Evolutionary conservation across 2,329 filamentous ascomycete species (phyloP).

Genomic region (Didymella pinodella): DNA sequence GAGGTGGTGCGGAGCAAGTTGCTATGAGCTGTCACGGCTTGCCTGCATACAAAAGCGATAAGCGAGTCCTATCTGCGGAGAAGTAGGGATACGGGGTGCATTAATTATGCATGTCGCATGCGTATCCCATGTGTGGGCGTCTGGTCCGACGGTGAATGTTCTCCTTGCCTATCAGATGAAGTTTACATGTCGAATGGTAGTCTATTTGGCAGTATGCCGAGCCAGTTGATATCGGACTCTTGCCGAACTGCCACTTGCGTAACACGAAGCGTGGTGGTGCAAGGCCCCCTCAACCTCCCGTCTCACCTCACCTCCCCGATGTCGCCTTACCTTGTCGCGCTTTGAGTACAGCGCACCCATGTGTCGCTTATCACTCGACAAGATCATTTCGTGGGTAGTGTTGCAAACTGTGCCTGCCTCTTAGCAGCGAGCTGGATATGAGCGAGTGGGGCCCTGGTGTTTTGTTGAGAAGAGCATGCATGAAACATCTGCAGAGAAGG

Average conservation of each 20-base stretch:
- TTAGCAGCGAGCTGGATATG: background rate
- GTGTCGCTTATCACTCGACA: background rate
- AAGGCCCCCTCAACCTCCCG: constrained; percentile 8
- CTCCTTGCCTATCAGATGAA: background rate
- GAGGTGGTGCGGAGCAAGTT: background rate
- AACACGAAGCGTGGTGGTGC: constrained; percentile 1
- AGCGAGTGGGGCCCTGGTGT: constrained; percentile 18
- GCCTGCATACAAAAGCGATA: constrained; percentile 3
- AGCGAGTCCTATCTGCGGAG: constrained; percentile 7
- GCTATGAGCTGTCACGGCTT: background rate
- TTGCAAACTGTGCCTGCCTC: constrained; percentile 11
- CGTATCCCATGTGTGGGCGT: background rate
- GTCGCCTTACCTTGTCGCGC: background rate
- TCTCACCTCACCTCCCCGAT: constrained; percentile 10
- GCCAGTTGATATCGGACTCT: background rate
- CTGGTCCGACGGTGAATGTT: constrained; percentile 1
- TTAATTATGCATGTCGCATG: constrained; percentile 1
- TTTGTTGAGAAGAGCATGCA: constrained; percentile 35
- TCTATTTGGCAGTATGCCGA: background rate
- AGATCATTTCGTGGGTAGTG: background rate
- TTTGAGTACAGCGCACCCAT: constrained; percentile 9
- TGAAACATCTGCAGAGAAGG: constrained; percentile 26
- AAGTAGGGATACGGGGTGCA: constrained; percentile 9
- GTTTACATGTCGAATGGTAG: background rate
- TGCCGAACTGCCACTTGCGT: background rate